Evolutionary conservation across 1,139 yeast species (phyloP).

Genomic region (Geotrichum candidum): DNA sequence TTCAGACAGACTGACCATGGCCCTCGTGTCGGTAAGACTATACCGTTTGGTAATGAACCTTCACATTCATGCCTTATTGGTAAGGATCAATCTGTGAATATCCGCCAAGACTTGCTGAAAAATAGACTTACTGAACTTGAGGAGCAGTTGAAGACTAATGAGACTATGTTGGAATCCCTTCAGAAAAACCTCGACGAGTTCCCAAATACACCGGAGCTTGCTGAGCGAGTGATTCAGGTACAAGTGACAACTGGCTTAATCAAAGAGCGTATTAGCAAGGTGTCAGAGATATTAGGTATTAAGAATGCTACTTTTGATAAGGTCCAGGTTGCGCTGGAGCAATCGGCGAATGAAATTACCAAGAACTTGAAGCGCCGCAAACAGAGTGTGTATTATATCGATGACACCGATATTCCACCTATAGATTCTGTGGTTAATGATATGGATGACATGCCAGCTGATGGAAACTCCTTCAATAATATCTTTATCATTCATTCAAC

Average conservation of each 20-base stretch:
- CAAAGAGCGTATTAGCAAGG: slow-evolving; percentile 28
- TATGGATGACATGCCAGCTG: slow-evolving; percentile 23
- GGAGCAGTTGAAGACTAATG: slow-evolving; percentile 40
- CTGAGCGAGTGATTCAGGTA: slow-evolving; percentile 29
- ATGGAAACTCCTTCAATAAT: slow-evolving; percentile 52
- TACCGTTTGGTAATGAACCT: slow-evolving; percentile 62
- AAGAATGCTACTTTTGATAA: slow-evolving; percentile 1
- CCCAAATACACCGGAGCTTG: slow-evolving; percentile 25
- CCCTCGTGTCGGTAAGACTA: slow-evolving; percentile 31
- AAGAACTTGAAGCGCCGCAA: slow-evolving; percentile 15
- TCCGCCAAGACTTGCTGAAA: slow-evolving; percentile 31
- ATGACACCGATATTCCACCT: slow-evolving; percentile 1
- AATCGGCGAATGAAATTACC: slow-evolving; percentile 15
- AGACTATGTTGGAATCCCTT: slow-evolving; percentile 36
- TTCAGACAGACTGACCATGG: slow-evolving; percentile 52
- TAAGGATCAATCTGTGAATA: slow-evolving; percentile 30
- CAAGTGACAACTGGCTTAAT: slow-evolving; percentile 36
- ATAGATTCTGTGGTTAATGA: slow-evolving; percentile 21
- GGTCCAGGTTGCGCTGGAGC: slow-evolving; percentile 13
- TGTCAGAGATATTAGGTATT: slow-evolving; percentile 4
- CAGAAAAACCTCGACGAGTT: slow-evolving; percentile 25
- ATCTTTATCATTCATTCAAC: slow-evolving; percentile 74
- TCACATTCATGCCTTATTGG: slow-evolving; percentile 68
- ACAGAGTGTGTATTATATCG: slow-evolving; percentile 9
- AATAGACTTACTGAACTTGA: slow-evolving; percentile 39